Evolutionary conservation across 1,139 yeast species (phyloP), one percentile per base, ranked within the genome.

Genomic region (Hyphopichia pseudoburtonii): DNA sequence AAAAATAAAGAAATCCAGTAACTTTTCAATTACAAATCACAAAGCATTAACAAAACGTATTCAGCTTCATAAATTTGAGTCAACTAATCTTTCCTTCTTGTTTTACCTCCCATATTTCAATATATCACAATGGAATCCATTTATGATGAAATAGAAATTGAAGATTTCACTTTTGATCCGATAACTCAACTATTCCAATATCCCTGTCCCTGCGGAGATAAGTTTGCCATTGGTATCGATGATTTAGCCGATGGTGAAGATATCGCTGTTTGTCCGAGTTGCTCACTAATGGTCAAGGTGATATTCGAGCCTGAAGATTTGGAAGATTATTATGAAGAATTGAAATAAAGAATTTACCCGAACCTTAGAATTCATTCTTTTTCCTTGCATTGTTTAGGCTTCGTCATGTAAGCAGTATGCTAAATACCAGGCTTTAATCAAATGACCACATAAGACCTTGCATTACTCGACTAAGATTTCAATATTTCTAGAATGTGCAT

Each of bases 191-290:
- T 88, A 30, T 88, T 90, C 62, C 86, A 88, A 42, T 92, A 90
- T 52, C 99, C 99, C 4, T 92, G 98, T 69, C 99, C 99, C 0
- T 92, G 98, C 62, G 98, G 98, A 21, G 99, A 94, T 62, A 73
- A 82, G 53, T 92, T 92, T 63, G 95, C 94, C 57, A 86, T 92
- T 30, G 72, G 80, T 24, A 71, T 92, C 37, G 95, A 85, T 51
- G 98, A 94, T 56, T 70, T 94, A 60, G 70, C 73, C 44, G 97
- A 89, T 50, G 98, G 97, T 5, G 95, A 86, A 50, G 92, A 88
- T 45, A 81, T 89, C 34, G 99, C 98, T 0, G 94, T 90, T 16
- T 92, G 99, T 62, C 98, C 98, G 17, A 83, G 94, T 40, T 92
- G 99, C 63, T 87, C 96, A 26, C 69, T 92, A 40, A 89, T 88